Conservation (phyloP, 1,139 yeast species). For the Suhomyces ambrosiae region DNA sequence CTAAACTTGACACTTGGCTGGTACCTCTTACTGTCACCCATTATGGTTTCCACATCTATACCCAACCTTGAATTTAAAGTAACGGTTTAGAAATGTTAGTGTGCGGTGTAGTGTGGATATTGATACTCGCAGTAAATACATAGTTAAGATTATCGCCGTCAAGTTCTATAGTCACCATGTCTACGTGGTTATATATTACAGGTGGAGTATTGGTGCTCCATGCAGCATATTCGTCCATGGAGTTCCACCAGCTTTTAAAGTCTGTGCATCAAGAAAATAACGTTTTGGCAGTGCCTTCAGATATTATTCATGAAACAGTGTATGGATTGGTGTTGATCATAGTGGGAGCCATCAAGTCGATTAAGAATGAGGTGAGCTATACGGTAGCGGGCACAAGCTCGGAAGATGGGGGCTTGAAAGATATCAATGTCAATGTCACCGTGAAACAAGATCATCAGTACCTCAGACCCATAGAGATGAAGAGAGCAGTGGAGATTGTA, state of each 20-base stretch:
- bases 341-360: conserved; percentile 36
- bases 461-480: conserved; percentile 51
- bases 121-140: too few species aligned
- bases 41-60: too few species aligned
- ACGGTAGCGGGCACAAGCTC: conserved; percentile 13
- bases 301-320: conserved; percentile 44
- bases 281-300: conserved; percentile 30
- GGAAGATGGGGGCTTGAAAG: conserved; percentile 17
- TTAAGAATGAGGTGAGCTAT: conserved; percentile 25
- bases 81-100: too few species aligned
- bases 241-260: conserved; percentile 44
- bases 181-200: conserved; percentile 14
- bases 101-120: too few species aligned
- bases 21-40: too few species aligned
- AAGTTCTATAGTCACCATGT: conserved; percentile 5
- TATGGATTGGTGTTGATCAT: conserved; percentile 42
- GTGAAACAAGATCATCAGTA: conserved; percentile 25
- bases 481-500: conserved; percentile 44
- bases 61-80: too few species aligned
- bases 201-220: conserved; percentile 44
- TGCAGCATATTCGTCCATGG: conserved; percentile 55
- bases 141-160: too few species aligned
- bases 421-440: conserved; percentile 22
- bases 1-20: too few species aligned
- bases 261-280: conserved; percentile 18